phyloP scores from a whole-genome alignment of 805 yeast genomes.

The Metschnikowia santaceciliae region DNA sequence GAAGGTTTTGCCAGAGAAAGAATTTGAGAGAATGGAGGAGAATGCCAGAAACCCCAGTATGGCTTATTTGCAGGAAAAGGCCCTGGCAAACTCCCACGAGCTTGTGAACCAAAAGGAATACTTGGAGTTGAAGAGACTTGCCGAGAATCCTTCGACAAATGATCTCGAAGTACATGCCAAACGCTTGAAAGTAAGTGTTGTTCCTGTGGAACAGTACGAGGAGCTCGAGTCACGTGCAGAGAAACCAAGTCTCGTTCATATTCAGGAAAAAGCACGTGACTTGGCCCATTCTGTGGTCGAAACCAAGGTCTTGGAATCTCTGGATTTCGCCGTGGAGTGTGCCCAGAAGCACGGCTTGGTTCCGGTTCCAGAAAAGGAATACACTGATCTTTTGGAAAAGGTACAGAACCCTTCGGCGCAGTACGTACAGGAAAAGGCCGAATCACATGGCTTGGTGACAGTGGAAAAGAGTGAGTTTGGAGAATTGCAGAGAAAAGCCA shows the following conservation, averaged over 20 bases:
- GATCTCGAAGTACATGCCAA: conserved; percentile 15
- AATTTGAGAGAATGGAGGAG: conserved; percentile 3
- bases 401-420: conserved; percentile 4
- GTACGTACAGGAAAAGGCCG: conserved; percentile 3
- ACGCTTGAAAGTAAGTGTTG: background rate
- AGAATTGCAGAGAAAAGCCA: conserved; percentile 14
- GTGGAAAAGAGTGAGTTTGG: conserved; percentile 2
- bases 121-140: conserved; percentile 13
- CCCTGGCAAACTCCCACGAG: conserved; percentile 2
- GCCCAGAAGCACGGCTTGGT: conserved; percentile 8
- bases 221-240: conserved; percentile 2
- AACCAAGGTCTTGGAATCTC: background rate
- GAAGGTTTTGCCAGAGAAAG: conserved; percentile 8
- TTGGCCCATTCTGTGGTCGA: background rate
- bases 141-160: conserved; percentile 16
- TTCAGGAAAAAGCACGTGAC: conserved; percentile 5
- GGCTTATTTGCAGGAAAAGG: conserved; percentile 9
- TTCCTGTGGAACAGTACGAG: background rate
- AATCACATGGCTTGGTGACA: conserved; percentile 4
- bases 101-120: conserved; percentile 2
- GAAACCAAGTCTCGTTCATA: conserved; percentile 5
- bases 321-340: conserved; percentile 6
- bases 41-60: conserved; percentile 5
- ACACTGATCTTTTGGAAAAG: conserved; percentile 5
- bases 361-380: conserved; percentile 12